These are phyloP conservation scores for Solanum chiquidenum DNA, from an alignment of 257 asterid genomes.

Conservation along the genomic window DNA sequence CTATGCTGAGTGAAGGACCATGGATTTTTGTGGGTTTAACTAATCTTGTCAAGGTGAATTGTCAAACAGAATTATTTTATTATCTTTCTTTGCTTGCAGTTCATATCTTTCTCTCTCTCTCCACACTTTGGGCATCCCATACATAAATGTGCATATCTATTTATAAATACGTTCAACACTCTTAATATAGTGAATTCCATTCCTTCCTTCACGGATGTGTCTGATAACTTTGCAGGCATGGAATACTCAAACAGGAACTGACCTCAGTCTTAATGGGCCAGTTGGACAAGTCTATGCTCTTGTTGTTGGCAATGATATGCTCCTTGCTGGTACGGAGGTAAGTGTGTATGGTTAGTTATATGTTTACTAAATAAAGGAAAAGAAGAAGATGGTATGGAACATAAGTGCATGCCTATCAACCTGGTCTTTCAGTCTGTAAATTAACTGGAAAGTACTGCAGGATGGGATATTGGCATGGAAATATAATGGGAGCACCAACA, in stretches of 20 bases:
- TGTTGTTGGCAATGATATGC: conserved; percentile 74
- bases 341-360: not conserved
- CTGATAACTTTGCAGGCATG: conserved; percentile 59
- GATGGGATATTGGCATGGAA: conserved; percentile 93
- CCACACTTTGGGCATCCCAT: not conserved
- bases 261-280: conserved; percentile 84
- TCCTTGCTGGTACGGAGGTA: conserved; percentile 95
- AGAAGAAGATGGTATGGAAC: not conserved
- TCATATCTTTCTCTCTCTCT: not conserved
- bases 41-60: conserved; percentile 77
- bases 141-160: not conserved
- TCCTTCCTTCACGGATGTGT: not conserved
- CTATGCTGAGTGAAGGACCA: conserved; percentile 94
- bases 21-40: conserved; percentile 90
- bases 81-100: not conserved
- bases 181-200: not conserved
- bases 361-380: not conserved
- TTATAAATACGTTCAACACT: not conserved
- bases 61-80: not conserved
- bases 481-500: conserved; percentile 62
- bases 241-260: conserved; percentile 78
- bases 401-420: not conserved
- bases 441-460: conserved; percentile 26
- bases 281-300: conserved; percentile 93
- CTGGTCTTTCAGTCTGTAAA: not conserved